These are phyloP conservation scores for Helichrysum umbraculigerum DNA, from an alignment of 129 eudicot genomes.

Conservation along the genomic window DNA sequence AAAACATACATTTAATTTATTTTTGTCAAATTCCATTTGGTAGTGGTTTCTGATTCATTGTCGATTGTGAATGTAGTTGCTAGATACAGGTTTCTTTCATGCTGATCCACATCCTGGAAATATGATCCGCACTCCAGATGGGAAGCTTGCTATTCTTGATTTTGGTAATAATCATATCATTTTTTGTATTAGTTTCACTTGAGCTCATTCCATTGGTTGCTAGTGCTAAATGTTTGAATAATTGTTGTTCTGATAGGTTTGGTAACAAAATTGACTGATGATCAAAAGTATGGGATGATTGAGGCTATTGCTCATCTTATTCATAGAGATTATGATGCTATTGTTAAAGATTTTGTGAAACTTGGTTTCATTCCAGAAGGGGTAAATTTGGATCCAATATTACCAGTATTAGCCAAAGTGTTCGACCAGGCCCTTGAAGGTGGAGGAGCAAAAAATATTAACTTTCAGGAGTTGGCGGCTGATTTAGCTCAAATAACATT, in stretches of 20 bases:
- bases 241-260: conserved; percentile 54
- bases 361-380: conserved; percentile 95
- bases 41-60: conserved; percentile 29
- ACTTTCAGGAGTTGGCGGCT: conserved; percentile 95
- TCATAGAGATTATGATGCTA: conserved; percentile 94
- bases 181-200: background rate
- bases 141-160: conserved; percentile 96
- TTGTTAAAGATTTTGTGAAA: conserved; percentile 95
- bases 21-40: background rate
- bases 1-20: background rate
- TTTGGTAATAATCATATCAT: conserved; percentile 57
- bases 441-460: conserved; percentile 96
- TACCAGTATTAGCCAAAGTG: conserved; percentile 98
- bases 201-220: background rate
- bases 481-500: conserved; percentile 98
- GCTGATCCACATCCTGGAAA: conserved; percentile 99
- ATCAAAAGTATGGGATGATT: conserved; percentile 97
- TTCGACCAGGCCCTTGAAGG: conserved; percentile 99
- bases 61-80: conserved; percentile 59
- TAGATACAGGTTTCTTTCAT: conserved; percentile 99
- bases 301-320: conserved; percentile 99
- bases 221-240: conserved; percentile 14
- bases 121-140: conserved; percentile 98
- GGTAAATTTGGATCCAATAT: conserved; percentile 87
- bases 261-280: conserved; percentile 94